Conservation (phyloP, 2,329 filamentous ascomycete genomes). For the Botryotinia calthae region DNA sequence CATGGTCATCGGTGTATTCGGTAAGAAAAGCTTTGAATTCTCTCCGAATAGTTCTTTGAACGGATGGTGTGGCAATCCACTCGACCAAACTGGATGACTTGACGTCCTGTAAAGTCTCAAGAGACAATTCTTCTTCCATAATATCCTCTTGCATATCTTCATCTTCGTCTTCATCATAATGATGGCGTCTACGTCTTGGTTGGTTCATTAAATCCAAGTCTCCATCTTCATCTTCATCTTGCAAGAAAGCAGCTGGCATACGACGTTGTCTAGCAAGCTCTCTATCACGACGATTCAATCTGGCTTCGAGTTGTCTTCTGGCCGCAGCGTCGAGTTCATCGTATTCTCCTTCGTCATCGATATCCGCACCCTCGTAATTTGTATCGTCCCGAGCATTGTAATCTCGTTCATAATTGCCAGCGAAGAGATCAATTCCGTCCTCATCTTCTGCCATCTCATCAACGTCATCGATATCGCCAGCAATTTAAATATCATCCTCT, state of each 20-base stretch:
- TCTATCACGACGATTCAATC: constrained; percentile 70
- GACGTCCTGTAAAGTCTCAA: constrained; percentile 87
- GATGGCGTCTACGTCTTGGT: constrained; percentile 78
- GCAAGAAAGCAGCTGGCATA: constrained; percentile 71
- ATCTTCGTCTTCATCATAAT: constrained; percentile 92
- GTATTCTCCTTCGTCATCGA: constrained; percentile 77
- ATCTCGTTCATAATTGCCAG: constrained; percentile 69
- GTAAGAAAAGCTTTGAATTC: constrained; percentile 98
- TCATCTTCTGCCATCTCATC: constrained; percentile 81
- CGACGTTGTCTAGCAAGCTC: constrained; percentile 65
- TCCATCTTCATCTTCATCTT: constrained; percentile 76
- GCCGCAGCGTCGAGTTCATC: constrained; percentile 65
- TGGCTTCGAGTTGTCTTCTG: constrained; percentile 68
- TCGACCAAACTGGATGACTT: constrained; percentile 92
- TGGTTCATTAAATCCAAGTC: constrained; percentile 83
- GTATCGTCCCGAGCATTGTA: constrained; percentile 67
- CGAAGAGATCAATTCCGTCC: constrained; percentile 76
- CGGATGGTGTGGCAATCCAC: constrained; percentile 87
- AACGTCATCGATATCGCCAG: constrained; percentile 72
- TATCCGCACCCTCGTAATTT: constrained; percentile 64
- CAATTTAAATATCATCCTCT: constrained; percentile 67
- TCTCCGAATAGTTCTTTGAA: constrained; percentile 88
- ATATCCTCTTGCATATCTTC: constrained; percentile 91
- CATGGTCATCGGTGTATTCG: constrained; percentile 87
- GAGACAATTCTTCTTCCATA: constrained; percentile 90